Evolutionary conservation across 768 basidiomycete species (phyloP).

Genomic region (Lepiota brunneoincarnata): DNA sequence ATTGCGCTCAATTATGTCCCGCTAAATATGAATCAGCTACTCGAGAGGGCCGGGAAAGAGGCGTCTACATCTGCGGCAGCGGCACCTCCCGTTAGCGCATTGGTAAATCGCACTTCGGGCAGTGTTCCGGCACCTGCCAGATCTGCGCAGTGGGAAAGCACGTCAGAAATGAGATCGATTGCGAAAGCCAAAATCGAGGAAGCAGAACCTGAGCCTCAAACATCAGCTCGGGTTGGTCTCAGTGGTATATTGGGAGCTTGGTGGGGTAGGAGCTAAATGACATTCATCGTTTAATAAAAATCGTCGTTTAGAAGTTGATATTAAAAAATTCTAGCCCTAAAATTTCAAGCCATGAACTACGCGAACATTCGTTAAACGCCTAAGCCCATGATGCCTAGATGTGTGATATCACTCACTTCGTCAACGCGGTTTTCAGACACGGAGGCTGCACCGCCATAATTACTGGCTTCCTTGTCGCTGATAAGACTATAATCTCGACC

Average conservation of each 20-base stretch:
- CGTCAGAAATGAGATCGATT: conserved; percentile 43
- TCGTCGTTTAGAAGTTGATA: not conserved
- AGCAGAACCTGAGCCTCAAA: conserved; percentile 48
- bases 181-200: conserved; percentile 59
- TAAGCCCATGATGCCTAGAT: not conserved
- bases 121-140: conserved; percentile 19
- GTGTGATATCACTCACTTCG: conserved; percentile 38
- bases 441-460: conserved; percentile 53
- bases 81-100: not conserved
- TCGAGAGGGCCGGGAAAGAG: conserved; percentile 67
- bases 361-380: not conserved
- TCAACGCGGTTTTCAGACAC: conserved; percentile 54
- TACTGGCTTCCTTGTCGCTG: conserved; percentile 56
- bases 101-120: conserved; percentile 11
- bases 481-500: conserved; percentile 63
- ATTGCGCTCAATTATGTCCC: conserved; percentile 92
- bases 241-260: conserved; percentile 74
- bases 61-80: conserved; percentile 20
- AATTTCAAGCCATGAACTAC: not conserved
- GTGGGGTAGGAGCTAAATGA: conserved; percentile 59
- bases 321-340: not conserved
- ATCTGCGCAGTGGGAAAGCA: conserved; percentile 24
- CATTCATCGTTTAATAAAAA: not conserved
- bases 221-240: conserved; percentile 50
- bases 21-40: conserved; percentile 76